phyloP scores from a whole-genome alignment of 2,329 filamentous ascomycete genomes.

The Calonectria henricotiae region DNA sequence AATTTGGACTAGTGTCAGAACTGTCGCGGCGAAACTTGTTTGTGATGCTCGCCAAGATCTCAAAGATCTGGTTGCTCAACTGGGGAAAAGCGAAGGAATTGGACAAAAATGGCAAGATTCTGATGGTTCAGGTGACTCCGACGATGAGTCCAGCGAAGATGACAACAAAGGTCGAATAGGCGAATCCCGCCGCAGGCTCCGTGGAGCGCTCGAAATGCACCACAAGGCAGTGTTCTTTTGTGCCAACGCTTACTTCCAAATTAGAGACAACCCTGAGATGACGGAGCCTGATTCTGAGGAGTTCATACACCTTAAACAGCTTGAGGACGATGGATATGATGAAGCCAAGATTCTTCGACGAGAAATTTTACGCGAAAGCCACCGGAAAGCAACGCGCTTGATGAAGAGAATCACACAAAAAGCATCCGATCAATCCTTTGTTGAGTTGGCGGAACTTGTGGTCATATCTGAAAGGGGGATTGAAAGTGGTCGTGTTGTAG shows the following conservation, averaged over 20 bases:
- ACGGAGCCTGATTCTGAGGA: slow-evolving; percentile 79
- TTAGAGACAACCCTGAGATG: slow-evolving; percentile 79
- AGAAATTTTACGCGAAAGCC: slow-evolving; percentile 79
- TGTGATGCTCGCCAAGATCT: slow-evolving; percentile 77
- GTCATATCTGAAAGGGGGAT: slow-evolving; percentile 76
- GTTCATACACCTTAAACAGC: slow-evolving; percentile 76
- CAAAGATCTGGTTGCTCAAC: slow-evolving; percentile 63
- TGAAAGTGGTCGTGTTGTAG: slow-evolving; percentile 78
- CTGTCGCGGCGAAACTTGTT: slow-evolving; percentile 70
- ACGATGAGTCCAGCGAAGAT: slow-evolving; percentile 57
- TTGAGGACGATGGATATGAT: slow-evolving; percentile 84
- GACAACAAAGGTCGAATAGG: slow-evolving; percentile 64
- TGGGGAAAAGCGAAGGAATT: slow-evolving; percentile 25
- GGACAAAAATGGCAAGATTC: slow-evolving; percentile 23
- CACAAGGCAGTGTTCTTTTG: slow-evolving; percentile 90
- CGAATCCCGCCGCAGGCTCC: slow-evolving; percentile 76
- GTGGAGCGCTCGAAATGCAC: slow-evolving; percentile 82
- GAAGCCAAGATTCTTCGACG: slow-evolving; percentile 82
- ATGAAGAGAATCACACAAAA: slow-evolving; percentile 76
- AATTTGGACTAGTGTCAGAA: slow-evolving; percentile 77
- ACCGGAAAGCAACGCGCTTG: slow-evolving; percentile 60
- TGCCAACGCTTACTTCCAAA: slow-evolving; percentile 87
- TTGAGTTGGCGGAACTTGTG: slow-evolving; percentile 72
- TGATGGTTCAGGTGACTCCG: slow-evolving; percentile 49
- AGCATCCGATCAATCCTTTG: slow-evolving; percentile 70